Percentiles rank a stretch among this genome's conserved stretches.
These are phyloP conservation scores for Claviceps arundinis DNA, from an alignment of 2,329 filamentous ascomycete genomes.

Conservation along the genomic window DNA sequence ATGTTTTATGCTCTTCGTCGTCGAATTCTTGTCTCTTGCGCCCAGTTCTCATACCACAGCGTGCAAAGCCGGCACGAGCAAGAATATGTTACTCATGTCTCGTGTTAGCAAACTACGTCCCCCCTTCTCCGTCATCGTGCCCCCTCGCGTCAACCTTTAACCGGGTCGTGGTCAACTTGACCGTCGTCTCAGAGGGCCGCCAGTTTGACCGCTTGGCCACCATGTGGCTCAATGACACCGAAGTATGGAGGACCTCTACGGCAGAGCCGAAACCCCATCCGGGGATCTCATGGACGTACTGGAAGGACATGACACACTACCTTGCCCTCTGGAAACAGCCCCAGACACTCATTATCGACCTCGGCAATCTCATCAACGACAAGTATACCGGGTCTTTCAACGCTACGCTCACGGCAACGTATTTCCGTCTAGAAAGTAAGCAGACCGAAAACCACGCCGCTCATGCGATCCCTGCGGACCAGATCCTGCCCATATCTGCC, in stretches of 20 bases:
- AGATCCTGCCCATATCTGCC: constrained; percentile 55
- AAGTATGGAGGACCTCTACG: constrained; percentile 75
- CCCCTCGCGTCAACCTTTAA: constrained; percentile 60
- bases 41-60: neutral
- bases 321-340: constrained; percentile 52
- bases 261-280: constrained; percentile 54
- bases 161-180: constrained; percentile 63
- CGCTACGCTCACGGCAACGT: constrained; percentile 60
- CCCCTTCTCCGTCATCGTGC: constrained; percentile 44
- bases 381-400: constrained; percentile 64
- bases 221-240: constrained; percentile 64
- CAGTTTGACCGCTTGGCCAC: constrained; percentile 67
- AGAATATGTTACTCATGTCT: neutral
- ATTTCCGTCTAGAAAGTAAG: constrained; percentile 35
- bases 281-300: constrained; percentile 63
- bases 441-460: neutral
- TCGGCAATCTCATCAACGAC: constrained; percentile 57
- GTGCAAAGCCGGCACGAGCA: neutral
- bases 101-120: constrained; percentile 7
- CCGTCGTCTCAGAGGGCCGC: constrained; percentile 53
- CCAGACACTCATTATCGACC: constrained; percentile 68
- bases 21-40: too few relatives aligned
- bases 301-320: constrained; percentile 68
- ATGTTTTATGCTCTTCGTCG: neutral
- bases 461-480: constrained; percentile 35